Evolutionary conservation across 2,329 filamentous ascomycete species (phyloP).

Genomic region (Cladophialophora yegresii): DNA sequence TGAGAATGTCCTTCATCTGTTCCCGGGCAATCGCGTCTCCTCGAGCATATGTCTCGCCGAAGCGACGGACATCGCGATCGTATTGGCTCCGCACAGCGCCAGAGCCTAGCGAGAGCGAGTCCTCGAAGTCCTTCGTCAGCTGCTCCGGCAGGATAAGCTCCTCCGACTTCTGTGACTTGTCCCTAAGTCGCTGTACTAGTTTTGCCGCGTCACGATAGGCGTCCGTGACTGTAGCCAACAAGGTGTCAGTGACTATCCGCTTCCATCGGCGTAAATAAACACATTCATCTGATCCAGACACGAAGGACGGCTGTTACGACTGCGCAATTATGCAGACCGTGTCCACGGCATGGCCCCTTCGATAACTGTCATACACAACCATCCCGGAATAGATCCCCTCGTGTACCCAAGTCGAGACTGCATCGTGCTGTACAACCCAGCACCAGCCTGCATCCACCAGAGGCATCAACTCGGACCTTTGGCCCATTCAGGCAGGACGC

Average conservation of each 20-base stretch:
- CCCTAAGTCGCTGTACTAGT: slow-evolving; percentile 38
- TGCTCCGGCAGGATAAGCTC: slow-evolving; percentile 30
- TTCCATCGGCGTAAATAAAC: not conserved
- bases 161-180: slow-evolving; percentile 31
- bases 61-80: slow-evolving; percentile 40
- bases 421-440: not conserved
- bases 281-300: not conserved
- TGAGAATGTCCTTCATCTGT: slow-evolving; percentile 45
- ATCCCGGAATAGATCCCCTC: slow-evolving; percentile 6
- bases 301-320: not conserved
- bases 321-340: not conserved
- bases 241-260: slow-evolving; percentile 9
- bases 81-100: slow-evolving; percentile 42
- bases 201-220: slow-evolving; percentile 39
- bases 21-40: slow-evolving; percentile 44
- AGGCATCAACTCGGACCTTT: slow-evolving; percentile 2
- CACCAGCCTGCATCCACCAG: not conserved
- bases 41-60: slow-evolving; percentile 42
- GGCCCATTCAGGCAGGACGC: slow-evolving; percentile 12
- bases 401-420: not conserved
- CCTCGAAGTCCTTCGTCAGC: slow-evolving; percentile 40
- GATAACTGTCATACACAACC: slow-evolving; percentile 3
- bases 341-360: too few species aligned
- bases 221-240: slow-evolving; percentile 36
- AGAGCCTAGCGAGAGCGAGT: slow-evolving; percentile 41